Conservation (phyloP, 257 asterid species). For the Solanum raphanifolium region DNA sequence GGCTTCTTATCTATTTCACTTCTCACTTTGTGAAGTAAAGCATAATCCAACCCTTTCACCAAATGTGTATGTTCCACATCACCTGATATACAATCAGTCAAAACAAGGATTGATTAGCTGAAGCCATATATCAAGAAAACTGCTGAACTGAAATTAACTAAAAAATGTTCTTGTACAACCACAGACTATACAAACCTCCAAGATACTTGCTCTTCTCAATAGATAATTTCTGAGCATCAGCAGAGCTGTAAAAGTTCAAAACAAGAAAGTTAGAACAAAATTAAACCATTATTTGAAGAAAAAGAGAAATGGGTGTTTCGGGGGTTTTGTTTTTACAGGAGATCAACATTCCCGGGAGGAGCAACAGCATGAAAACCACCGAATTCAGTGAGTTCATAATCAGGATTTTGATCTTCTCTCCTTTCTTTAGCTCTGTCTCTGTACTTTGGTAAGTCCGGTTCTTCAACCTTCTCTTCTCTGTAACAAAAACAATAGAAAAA, state of each 20-base stretch:
- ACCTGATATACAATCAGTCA: constrained; percentile 48
- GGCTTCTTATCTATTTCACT: constrained; percentile 94
- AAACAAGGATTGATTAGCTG: not conserved
- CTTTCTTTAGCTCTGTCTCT: constrained; percentile 95
- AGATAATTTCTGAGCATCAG: constrained; percentile 90
- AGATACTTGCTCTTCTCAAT: constrained; percentile 98
- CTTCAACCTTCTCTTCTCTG: constrained; percentile 89
- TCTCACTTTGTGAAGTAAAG: constrained; percentile 88
- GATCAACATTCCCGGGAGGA: constrained; percentile 87
- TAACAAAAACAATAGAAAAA: not conserved
- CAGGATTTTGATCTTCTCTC: constrained; percentile 95
- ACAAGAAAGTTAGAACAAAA: not conserved
- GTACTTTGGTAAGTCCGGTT: constrained; percentile 73
- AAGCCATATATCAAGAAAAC: not conserved
- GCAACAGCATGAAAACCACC: constrained; percentile 93
- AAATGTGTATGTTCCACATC: constrained; percentile 99
- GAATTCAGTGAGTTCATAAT: constrained; percentile 75
- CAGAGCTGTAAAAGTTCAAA: constrained; percentile 40
- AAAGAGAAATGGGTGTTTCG: not conserved
- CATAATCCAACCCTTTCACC: constrained; percentile 96
- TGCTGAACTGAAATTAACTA: not conserved
- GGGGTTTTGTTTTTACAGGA: constrained; percentile 26
- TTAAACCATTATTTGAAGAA: not conserved
- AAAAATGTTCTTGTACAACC: not conserved
- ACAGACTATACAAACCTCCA: constrained; percentile 54